phyloP scores from a whole-genome alignment of 2,329 filamentous ascomycete species.

The Calcarisporium arbuscula region DNA sequence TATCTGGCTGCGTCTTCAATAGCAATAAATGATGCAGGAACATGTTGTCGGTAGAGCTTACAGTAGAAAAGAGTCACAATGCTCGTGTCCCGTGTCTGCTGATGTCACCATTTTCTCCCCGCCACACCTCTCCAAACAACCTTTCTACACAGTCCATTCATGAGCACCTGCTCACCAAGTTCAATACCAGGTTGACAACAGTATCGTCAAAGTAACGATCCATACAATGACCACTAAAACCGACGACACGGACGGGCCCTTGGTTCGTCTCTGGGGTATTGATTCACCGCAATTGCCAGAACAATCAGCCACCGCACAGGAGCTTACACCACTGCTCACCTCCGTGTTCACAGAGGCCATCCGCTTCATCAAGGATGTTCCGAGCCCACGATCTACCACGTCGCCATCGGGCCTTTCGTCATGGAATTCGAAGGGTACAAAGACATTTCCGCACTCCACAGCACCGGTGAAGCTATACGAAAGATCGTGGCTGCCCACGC shows the following conservation, averaged over 20 bases:
- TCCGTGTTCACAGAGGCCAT: conserved; percentile 52
- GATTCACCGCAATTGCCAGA: conserved; percentile 40
- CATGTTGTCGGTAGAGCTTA: no score
- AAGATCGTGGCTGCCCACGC: conserved; percentile 38
- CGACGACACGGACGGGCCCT: conserved; percentile 31
- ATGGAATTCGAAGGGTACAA: conserved; percentile 47
- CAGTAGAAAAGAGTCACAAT: no score
- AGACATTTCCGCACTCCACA: conserved; percentile 40
- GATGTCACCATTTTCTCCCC: no score
- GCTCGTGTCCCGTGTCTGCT: no score
- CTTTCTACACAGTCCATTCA: no score
- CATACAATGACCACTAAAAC: not conserved
- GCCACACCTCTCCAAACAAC: no score
- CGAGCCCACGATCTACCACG: conserved; percentile 31
- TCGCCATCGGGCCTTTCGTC: conserved; percentile 12
- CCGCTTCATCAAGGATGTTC: conserved; percentile 50
- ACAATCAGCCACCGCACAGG: conserved; percentile 28
- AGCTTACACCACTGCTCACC: conserved; percentile 44
- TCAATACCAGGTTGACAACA: no score
- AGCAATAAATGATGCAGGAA: no score
- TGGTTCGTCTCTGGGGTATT: conserved; percentile 50
- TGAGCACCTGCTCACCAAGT: no score
- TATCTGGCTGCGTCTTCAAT: not conserved
- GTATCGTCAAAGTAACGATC: no score
- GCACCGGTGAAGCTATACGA: conserved; percentile 49